Evolutionary conservation across 2,329 filamentous ascomycete species (phyloP), one percentile per base, ranked within the genome.

Genomic region (Fusarium equiseti): DNA sequence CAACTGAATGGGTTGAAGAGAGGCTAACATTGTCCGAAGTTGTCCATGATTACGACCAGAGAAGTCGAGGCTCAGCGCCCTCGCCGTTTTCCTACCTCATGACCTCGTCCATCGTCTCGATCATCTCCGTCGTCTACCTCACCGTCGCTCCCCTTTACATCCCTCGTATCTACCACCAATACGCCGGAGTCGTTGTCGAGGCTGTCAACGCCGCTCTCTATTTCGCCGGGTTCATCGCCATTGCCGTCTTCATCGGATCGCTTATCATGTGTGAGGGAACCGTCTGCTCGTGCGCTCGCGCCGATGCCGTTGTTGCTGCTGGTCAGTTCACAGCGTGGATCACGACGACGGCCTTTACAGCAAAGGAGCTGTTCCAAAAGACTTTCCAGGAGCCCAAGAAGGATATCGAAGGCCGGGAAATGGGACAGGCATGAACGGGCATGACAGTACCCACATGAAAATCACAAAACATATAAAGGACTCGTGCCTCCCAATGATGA

Each of bases 161-260:
- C 16, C 81, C 84, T 2, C 79, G 80, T 44, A 81, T 81, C 42
- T 83, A 83, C 35, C 83, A 87, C 75, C 83, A 86, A 31, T 85
- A 84, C 68, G 82, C 79, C 13, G 80, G 83, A 44, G 75, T 90
- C 35, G 81, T 78, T 27, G 68, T 89, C 64, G 88, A 90, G 71
- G 73, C 80, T 35, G 58, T 82, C 72, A 90, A 89, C 76, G 80
- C 83, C 7, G 68, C 89, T 59, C 85, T 90, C 75, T 89, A 88
- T 80, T 87, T 90, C 76, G 81, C 83, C 22, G 88, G 87, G 59
- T 90, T 90, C 79, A 83, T 89, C 72, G 86, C 86, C 12, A 82
- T 90, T 22, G 81, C 86, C 45, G 83, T 86, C 67, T 90, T 89
- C 79, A 83, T 90, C 69, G 81, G 83, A 75, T 80, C 81, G 55